phyloP scores from a whole-genome alignment of 2,329 filamentous ascomycete genomes.

The Diplodia mutila region DNA sequence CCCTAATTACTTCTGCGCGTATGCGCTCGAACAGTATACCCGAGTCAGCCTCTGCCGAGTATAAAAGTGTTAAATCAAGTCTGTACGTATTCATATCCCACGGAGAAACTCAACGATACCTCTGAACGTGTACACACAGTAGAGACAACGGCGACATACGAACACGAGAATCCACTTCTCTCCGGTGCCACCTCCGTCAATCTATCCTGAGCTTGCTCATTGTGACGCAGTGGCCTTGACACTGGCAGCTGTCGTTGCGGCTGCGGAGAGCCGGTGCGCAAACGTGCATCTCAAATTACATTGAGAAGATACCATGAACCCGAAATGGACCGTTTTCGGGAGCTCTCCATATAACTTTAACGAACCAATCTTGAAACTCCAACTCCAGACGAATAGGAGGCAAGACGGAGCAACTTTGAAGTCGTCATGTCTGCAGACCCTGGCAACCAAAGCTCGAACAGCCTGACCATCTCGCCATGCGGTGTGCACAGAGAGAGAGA shows the following conservation, averaged over 20 bases:
- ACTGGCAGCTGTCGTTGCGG: too few species aligned
- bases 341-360: not conserved
- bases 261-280: too few species aligned
- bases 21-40: too few species aligned
- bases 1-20: too few species aligned
- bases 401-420: not conserved
- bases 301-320: not conserved
- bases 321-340: not conserved
- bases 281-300: too few species aligned
- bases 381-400: not conserved
- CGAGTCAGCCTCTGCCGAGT: not conserved
- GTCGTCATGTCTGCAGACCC: not conserved
- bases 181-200: not conserved
- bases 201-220: not conserved
- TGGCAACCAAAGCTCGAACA: not conserved
- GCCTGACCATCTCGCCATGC: not conserved
- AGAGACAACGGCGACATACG: not conserved
- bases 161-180: not conserved
- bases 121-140: not conserved
- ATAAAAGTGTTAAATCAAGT: too few species aligned
- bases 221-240: too few species aligned
- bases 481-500: not conserved
- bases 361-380: not conserved
- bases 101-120: not conserved
- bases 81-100: not conserved